Evolutionary conservation across 352 stramenopile species (phyloP).

Genomic region (Thalassiosira sp.): DNA sequence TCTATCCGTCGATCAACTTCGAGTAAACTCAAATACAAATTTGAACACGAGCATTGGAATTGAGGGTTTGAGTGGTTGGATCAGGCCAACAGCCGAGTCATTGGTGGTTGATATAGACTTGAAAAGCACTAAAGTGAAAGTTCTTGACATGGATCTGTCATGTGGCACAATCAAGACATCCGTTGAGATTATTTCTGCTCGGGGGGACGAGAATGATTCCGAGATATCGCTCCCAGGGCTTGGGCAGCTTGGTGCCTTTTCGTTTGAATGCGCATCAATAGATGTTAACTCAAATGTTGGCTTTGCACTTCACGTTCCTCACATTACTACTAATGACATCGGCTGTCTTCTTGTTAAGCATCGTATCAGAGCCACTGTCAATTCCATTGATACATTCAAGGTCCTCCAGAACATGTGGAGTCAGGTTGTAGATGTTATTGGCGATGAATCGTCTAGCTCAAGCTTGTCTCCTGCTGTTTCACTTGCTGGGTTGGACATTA

Average conservation of each 20-base stretch:
- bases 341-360: slow-evolving; percentile 1
- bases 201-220: too few relatives aligned
- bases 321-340: background rate
- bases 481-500: background rate
- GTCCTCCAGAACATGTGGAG: background rate
- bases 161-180: too few relatives aligned
- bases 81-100: background rate
- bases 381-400: slow-evolving; percentile 2
- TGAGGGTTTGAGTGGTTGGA: background rate
- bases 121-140: background rate
- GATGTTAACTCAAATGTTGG: background rate
- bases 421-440: background rate
- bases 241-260: too few relatives aligned
- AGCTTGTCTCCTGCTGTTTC: background rate
- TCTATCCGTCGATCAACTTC: background rate
- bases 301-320: background rate
- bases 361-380: background rate
- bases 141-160: background rate
- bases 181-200: too few relatives aligned
- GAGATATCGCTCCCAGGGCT: too few relatives aligned
- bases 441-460: background rate
- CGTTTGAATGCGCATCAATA: background rate
- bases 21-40: background rate
- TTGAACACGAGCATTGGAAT: background rate
- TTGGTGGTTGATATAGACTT: background rate